These are phyloP conservation scores for Serendipita sp. DNA, from an alignment of 768 basidiomycete species.

Conservation along the genomic window DNA sequence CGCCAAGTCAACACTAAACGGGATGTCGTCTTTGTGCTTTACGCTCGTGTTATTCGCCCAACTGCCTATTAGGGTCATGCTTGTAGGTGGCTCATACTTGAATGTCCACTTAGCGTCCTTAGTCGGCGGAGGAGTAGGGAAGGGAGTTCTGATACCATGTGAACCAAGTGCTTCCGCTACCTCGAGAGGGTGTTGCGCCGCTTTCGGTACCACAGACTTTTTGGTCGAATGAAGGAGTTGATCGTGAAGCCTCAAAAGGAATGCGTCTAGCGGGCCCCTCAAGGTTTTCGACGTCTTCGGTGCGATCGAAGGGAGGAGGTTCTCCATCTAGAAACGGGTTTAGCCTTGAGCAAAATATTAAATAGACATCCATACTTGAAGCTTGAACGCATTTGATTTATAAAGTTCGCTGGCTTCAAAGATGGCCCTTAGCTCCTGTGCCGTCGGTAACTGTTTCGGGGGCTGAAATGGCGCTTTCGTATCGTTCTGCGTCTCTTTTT, in stretches of 20 bases:
- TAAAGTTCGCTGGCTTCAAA: conserved; percentile 62
- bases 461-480: neutral
- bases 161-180: conserved; percentile 29
- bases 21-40: conserved; percentile 46
- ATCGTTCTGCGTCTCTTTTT: neutral
- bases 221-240: conserved; percentile 24
- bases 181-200: conserved; percentile 46
- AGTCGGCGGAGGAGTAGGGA: conserved; percentile 48
- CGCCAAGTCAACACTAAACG: conserved; percentile 61
- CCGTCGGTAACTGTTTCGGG: neutral
- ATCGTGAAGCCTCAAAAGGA: conserved; percentile 50
- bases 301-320: conserved; percentile 56
- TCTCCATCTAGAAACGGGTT: conserved; percentile 21
- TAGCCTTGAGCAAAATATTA: conserved; percentile 1
- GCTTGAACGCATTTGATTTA: conserved; percentile 64
- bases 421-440: conserved; percentile 44
- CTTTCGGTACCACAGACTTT: conserved; percentile 35
- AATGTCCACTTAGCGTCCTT: conserved; percentile 83
- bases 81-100: conserved; percentile 56
- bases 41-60: conserved; percentile 69
- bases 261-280: conserved; percentile 37
- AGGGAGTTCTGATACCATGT: conserved; percentile 39
- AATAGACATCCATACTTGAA: conserved; percentile 38
- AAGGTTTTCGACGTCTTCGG: conserved; percentile 41
- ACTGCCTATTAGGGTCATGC: conserved; percentile 66